Base-by-base conservation (phyloP, 768 basidiomycete genomes). In the Porphyrellus cyaneotinctus region DNA sequence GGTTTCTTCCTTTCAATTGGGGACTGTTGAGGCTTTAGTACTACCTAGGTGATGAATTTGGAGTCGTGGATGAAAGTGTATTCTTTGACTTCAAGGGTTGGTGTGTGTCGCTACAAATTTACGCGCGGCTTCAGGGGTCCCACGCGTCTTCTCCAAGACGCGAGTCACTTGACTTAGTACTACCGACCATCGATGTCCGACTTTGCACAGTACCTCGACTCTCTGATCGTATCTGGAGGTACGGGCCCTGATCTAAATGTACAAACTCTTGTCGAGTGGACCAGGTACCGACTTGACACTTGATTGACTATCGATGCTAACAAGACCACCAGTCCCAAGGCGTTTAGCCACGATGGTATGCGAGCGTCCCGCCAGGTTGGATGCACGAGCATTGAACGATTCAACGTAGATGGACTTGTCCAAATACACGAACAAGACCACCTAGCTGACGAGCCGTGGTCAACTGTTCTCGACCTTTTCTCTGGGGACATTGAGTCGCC, bases 391-490 rank as follows among this genome's bases (percentile, higher is more conserved):
- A 17, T 49, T 56, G 17, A 68, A 26, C 37, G 18, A 37, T 51
- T 3, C 35, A 37, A 26, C n/a, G 14, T 45, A 69, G 67, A 61
- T 54, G 51, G 17, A 24, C 43, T 15, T 3, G 17, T 37, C n/a
- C 58, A 56, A 7, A 63, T 58, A 23, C 57, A 50, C 20, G 58
- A n/a, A n/a, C n/a, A n/a, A n/a, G n/a, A n/a, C n/a, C n/a, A 61
- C 43, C 17, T 33, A 20, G 20, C 23, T 9, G 53, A 57, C 17
- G 65, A 67, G 50, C 44, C 54, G 18, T 69, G 63, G 66, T 43
- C 55, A 23, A 70, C 71, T 30, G 67, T 75, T 35, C 64, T 76
- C 32, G 66, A 72, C 47, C 22, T 69, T 48, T 74, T 69, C 39
- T 22, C 37, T 13, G 31, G 2, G 7, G 28, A 57, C 17, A 10